A percentile compares a stretch with the other conserved stretches of the same genome.
Evolutionary conservation across 75 land plant genomes (phyloP).

Genomic region (Pinus taeda): DNA sequence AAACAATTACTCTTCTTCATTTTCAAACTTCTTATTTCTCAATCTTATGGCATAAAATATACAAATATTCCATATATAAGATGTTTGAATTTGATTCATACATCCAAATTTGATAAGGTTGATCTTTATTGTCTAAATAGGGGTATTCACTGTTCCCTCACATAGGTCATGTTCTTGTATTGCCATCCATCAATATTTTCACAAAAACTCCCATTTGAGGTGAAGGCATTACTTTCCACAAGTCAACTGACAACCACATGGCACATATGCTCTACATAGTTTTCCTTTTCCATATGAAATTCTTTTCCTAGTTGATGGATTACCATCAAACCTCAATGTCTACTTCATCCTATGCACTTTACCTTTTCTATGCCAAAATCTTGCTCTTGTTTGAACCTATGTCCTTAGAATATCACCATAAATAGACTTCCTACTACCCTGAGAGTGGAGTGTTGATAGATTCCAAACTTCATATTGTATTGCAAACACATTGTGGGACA

Average conservation of each 20-base stretch:
- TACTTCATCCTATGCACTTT: constrained; percentile 72
- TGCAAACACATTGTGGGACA: too few species aligned
- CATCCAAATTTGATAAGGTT: constrained; percentile 68
- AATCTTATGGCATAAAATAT: constrained; percentile 36
- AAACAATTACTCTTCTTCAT: too few species aligned
- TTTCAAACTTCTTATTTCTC: too few species aligned
- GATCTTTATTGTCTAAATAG: constrained; percentile 57
- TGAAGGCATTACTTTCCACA: constrained; percentile 89
- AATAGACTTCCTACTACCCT: constrained; percentile 26
- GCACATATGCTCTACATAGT: constrained; percentile 79
- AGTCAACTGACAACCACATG: constrained; percentile 70
- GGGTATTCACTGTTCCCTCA: constrained; percentile 43
- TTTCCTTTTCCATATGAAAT: constrained; percentile 75
- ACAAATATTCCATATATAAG: constrained; percentile 68
- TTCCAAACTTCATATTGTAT: too few species aligned
- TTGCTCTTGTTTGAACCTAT: constrained; percentile 47
- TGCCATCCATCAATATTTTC: too few species aligned
- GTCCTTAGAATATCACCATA: constrained; percentile 10
- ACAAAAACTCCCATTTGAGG: constrained; percentile 86
- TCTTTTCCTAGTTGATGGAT: constrained; percentile 74
- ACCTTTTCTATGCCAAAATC: constrained; percentile 53
- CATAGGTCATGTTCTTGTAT: constrained; percentile 71
- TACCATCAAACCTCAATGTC: constrained; percentile 84
- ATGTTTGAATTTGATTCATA: neutral
- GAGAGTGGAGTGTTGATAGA: too few species aligned